Evolutionary conservation across 768 basidiomycete genomes (phyloP), one percentile per base, ranked within the genome.

Genomic region (Dacryopinax spathularia): DNA sequence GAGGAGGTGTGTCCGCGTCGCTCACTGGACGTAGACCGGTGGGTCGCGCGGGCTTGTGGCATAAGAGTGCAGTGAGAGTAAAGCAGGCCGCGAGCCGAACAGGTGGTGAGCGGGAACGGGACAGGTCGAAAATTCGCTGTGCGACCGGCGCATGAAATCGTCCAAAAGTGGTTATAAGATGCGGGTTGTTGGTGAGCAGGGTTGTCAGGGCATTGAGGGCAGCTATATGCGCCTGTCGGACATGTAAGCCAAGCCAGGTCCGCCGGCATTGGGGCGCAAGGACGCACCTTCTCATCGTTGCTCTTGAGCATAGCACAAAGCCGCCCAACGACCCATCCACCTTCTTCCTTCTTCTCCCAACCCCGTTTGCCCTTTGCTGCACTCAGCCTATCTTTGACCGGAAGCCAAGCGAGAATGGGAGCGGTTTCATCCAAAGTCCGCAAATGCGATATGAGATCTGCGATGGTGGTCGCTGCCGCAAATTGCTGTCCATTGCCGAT

Each of bases 291-390:
- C 63, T 70, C 68, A 69, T 89, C 83, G 60, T 77, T 77, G 59
- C 74, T 77, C 18, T 74, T 72, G 33, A 86, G 70, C 65, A 88
- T 71, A 1, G 72, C 73, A 2, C 78, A 71, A 35, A 89, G 70
- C 35, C 77, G 77, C 44, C 81, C 74, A 1, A 81, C 78, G 7
- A 82, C 81, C 85, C 87, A 87, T 0, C 82, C 81, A 6, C 84
- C 82, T 29, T 78, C 75, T 0, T 79, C 77, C 0, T 79, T 75
- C 69, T 84, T 85, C 74, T 90, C 88, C 88, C 88, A 91, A 2
- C 88, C 86, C 0, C 88, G 78, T 64, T 81, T 81, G 1, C 77
- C 78, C 66, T 80, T 84, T 27, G 78, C 75, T 61, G 84, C 84
- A 65, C 77, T 79, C 37, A 76, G 70, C 22, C 86, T 75, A 22